Base-by-base conservation (phyloP, 345 rosid genomes). In the Moricandia moricandioides region DNA sequence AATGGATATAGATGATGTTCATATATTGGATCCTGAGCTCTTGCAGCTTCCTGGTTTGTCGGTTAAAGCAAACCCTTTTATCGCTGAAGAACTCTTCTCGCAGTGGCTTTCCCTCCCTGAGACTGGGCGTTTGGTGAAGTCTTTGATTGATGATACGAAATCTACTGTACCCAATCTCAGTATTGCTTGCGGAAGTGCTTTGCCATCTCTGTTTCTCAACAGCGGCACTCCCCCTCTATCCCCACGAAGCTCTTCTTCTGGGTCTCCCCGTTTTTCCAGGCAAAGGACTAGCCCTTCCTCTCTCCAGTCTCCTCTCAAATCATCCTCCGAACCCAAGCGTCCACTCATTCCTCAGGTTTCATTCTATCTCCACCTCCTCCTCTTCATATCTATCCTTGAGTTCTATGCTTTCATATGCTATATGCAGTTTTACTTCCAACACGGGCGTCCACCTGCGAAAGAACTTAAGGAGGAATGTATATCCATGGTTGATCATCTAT, bases 161-260 rank as follows among this genome's bases (percentile, higher is more conserved):
- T 62, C 88, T 29, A 89, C n/a, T n/a, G 92, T 18, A 79, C 77
- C 81, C 54, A 72, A 35, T 68, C 69, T 80, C 65, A 82, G 80
- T 85, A 55, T 78, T 61, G 70, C 79, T 70, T 67, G 85, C 54
- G 82, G 86, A 8, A 84, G 86, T 77, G 81, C 77, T 3, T 60
- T 78, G 74, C 92, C 98, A 27, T 93, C 97, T 76, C 86, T 86
- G 84, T 91, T 93, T 85, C 86, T 93, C 40, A 80, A 84, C 47
- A 92, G 90, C 40, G 90, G 84, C 52, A 83, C 97, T 43, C 98
- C 98, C 69, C 98, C 98, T 54, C 87, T 93, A 74, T 89, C 98
- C 59, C 98, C 98, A 11, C 85, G 94, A 79, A 82, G 92, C 73
- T 69, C 87, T 33, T 69, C 87, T 33, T 73, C 96, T 45, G 92